phyloP scores from a whole-genome alignment of 2,329 filamentous ascomycete genomes.

The Laburnicola sp. region DNA sequence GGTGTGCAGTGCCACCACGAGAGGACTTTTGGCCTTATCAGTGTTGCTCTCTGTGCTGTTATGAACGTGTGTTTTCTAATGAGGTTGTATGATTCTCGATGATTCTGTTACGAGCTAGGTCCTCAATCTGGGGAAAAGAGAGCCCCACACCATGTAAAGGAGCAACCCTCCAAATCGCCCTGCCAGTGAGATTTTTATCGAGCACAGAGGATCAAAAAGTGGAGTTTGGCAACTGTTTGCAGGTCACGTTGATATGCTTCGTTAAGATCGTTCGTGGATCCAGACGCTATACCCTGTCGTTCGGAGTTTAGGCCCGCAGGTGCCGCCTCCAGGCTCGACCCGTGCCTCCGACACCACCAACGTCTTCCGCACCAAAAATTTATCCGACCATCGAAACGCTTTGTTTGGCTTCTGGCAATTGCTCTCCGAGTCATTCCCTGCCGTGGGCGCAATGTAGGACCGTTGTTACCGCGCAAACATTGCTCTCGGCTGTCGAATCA shows the following conservation, averaged over 20 bases:
- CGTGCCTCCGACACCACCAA: constrained; percentile 32
- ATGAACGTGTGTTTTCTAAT: no score
- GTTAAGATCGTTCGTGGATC: no score
- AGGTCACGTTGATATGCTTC: constrained; percentile 27
- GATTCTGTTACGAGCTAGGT: no score
- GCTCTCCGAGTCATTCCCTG: constrained; percentile 21
- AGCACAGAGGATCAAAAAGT: no score
- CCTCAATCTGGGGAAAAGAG: no score
- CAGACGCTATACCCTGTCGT: constrained; percentile 3
- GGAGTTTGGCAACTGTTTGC: background rate
- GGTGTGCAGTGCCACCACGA: no score
- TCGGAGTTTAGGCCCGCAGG: constrained; percentile 34
- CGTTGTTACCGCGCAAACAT: constrained; percentile 35
- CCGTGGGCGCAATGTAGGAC: constrained; percentile 38
- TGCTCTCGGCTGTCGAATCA: constrained; percentile 30
- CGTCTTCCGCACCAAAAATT: constrained; percentile 32
- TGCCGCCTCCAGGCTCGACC: constrained; percentile 32
- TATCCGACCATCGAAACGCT: constrained; percentile 37
- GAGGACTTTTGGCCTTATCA: no score
- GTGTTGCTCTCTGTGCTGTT: no score
- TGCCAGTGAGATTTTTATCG: no score
- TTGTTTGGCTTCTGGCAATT: constrained; percentile 20
- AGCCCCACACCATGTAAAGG: no score
- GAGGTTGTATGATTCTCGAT: no score
- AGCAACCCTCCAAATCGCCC: no score